A percentile compares a stretch with the other conserved stretches of the same genome.
These are phyloP conservation scores for Millerozyma miso DNA, from an alignment of 805 yeast species.

Conservation along the genomic window DNA sequence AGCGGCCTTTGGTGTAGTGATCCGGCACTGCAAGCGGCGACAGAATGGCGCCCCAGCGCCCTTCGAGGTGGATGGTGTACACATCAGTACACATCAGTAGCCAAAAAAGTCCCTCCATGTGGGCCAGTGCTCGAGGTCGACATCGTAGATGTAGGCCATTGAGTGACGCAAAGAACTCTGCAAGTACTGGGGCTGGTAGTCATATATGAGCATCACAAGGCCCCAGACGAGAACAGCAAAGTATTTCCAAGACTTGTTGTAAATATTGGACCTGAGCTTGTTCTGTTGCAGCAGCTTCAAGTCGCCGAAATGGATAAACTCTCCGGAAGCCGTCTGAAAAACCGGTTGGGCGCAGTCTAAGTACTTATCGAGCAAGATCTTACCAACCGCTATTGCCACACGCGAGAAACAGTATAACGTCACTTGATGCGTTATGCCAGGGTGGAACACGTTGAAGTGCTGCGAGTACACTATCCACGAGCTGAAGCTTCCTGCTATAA, in stretches of 20 bases:
- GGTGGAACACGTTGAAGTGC: conserved; percentile 39
- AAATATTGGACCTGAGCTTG: conserved; percentile 24
- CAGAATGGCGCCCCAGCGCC: not conserved
- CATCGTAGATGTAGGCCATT: conserved; percentile 68
- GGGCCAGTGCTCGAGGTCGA: conserved; percentile 49
- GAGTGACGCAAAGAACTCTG: conserved; percentile 64
- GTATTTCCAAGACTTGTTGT: conserved; percentile 48
- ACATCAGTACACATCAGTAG: conserved; percentile 7
- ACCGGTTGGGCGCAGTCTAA: conserved; percentile 34
- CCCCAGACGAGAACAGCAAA: conserved; percentile 72
- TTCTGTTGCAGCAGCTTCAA: conserved; percentile 30
- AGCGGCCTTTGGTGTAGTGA: too few relatives aligned
- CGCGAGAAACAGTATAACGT: conserved; percentile 72
- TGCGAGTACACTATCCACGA: conserved; percentile 43
- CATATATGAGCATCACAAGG: conserved; percentile 64
- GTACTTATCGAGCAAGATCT: conserved; percentile 40
- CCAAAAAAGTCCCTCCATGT: conserved; percentile 45
- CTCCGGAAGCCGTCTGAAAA: conserved; percentile 12
- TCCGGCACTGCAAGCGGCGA: too few relatives aligned
- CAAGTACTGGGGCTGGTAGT: conserved; percentile 55
- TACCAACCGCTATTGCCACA: conserved; percentile 59
- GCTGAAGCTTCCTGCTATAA: conserved; percentile 38
- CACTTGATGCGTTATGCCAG: conserved; percentile 63
- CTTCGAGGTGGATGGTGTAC: not conserved
- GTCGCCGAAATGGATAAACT: conserved; percentile 18